Evolutionary conservation across 129 eudicot genomes (phyloP).

Genomic region (Flaveria trinervia): DNA sequence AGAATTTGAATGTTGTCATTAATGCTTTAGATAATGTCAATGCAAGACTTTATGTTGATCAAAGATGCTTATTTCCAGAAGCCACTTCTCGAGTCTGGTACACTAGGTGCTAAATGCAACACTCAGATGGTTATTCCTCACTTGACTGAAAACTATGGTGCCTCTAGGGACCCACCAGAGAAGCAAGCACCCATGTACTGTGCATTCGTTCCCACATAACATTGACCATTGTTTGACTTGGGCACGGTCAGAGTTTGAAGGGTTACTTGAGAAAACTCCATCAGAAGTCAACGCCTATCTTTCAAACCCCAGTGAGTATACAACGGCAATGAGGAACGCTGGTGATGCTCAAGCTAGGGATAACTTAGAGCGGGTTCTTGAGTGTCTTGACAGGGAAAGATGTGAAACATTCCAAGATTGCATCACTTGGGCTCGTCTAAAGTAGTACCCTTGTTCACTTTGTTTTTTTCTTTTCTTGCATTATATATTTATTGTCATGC

Average conservation of each 20-base stretch:
- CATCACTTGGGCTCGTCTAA: constrained; percentile 78
- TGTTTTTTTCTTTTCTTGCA: background rate
- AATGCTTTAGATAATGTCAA: constrained; percentile 89
- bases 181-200: constrained; percentile 90
- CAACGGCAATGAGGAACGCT: constrained; percentile 66
- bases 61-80: constrained; percentile 93
- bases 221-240: constrained; percentile 95
- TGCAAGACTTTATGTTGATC: constrained; percentile 90
- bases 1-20: constrained; percentile 65
- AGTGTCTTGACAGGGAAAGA: constrained; percentile 78
- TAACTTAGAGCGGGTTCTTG: constrained; percentile 72
- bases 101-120: constrained; percentile 92
- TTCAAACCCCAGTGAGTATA: constrained; percentile 64
- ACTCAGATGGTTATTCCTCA: constrained; percentile 97
- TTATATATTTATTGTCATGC: background rate
- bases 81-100: constrained; percentile 87
- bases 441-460: constrained; percentile 35
- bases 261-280: constrained; percentile 88
- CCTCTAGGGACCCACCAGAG: constrained; percentile 96
- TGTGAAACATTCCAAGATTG: constrained; percentile 86
- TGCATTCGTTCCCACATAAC: constrained; percentile 92
- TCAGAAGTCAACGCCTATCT: constrained; percentile 85
- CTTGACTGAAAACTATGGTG: constrained; percentile 89
- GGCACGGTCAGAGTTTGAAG: constrained; percentile 98
- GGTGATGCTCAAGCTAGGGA: constrained; percentile 93